A percentile compares a stretch with the other conserved stretches of the same genome.
Conservation (phyloP, 2,329 filamentous ascomycete genomes). For the Microsporum ferrugineum region DNA sequence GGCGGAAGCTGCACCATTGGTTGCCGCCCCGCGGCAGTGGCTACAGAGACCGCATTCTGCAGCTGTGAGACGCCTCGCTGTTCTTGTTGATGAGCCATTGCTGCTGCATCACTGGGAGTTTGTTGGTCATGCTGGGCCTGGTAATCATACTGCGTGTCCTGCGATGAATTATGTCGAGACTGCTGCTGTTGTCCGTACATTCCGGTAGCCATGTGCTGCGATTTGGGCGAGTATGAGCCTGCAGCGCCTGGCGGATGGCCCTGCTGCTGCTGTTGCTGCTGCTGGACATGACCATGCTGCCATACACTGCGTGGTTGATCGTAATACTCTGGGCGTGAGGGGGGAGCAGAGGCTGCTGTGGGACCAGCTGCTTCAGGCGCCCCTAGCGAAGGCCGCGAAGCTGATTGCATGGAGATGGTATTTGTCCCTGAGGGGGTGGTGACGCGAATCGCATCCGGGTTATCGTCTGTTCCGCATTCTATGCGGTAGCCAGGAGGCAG, state of each 20-base stretch:
- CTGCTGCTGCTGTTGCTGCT: slow-evolving; percentile 17
- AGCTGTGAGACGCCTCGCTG: slow-evolving; percentile 55
- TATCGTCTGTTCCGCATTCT: slow-evolving; percentile 85
- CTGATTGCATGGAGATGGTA: slow-evolving; percentile 64
- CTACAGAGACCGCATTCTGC: slow-evolving; percentile 53
- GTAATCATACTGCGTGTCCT: slow-evolving; percentile 35
- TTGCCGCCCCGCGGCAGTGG: slow-evolving; percentile 39
- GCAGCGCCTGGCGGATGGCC: slow-evolving; percentile 16
- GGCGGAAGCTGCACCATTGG: slow-evolving; percentile 38
- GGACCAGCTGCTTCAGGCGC: slow-evolving; percentile 19
- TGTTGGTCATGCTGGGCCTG: slow-evolving; percentile 36
- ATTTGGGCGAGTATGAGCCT: slow-evolving; percentile 33
- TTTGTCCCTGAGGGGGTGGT: slow-evolving; percentile 98
- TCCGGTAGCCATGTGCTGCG: slow-evolving; percentile 25
- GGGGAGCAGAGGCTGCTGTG: slow-evolving; percentile 14
- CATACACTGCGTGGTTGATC: slow-evolving; percentile 31
- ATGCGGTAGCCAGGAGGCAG: slow-evolving; percentile 91
- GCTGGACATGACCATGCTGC: slow-evolving; percentile 26
- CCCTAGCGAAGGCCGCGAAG: slow-evolving; percentile 28
- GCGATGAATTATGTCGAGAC: slow-evolving; percentile 28
- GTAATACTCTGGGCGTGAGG: slow-evolving; percentile 28
- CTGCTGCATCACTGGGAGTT: slow-evolving; percentile 31
- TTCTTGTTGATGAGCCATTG: slow-evolving; percentile 49
- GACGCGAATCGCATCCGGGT: slow-evolving; percentile 90
- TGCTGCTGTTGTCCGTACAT: slow-evolving; percentile 25